Percentiles rank a stretch among this genome's conserved stretches.
These are phyloP conservation scores for Roridomyces roridus DNA, from an alignment of 768 basidiomycete genomes.

Conservation along the genomic window DNA sequence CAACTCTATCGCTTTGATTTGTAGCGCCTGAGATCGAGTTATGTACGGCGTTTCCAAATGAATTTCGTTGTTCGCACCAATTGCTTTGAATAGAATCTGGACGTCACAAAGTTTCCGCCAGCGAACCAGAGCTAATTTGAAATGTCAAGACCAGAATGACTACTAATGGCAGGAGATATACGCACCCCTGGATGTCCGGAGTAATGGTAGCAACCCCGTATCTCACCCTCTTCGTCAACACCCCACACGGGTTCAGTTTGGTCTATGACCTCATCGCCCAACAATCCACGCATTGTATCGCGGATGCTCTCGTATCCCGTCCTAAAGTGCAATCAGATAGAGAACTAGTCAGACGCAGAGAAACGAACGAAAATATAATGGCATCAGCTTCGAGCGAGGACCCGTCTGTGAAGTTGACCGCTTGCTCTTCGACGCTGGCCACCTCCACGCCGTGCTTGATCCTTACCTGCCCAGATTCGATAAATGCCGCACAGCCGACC, in stretches of 20 bases:
- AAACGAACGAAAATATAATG: conserved; percentile 49
- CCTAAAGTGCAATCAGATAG: not conserved
- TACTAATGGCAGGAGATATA: not conserved
- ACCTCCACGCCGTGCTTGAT: conserved; percentile 59
- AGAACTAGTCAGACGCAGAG: not conserved
- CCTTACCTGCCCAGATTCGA: conserved; percentile 60
- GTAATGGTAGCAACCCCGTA: conserved; percentile 3
- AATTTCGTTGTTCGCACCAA: not conserved
- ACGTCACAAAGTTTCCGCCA: not conserved
- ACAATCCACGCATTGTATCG: conserved; percentile 9
- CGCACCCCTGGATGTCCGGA: conserved; percentile 8
- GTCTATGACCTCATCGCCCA: conserved; percentile 4
- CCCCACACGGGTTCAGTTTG: conserved; percentile 8
- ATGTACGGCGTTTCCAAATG: too few species aligned
- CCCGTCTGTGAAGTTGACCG: conserved; percentile 45
- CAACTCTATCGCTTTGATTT: conserved; percentile 9
- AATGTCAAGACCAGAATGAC: too few species aligned
- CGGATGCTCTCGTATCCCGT: conserved; percentile 3
- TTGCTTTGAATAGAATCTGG: conserved; percentile 10
- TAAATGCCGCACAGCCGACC: conserved; percentile 55
- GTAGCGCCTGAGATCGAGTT: conserved; percentile 8
- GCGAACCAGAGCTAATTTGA: conserved; percentile 9
- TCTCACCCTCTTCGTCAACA: conserved; percentile 6
- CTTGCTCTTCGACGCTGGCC: conserved; percentile 36
- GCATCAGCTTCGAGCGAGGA: conserved; percentile 45